Evolutionary conservation across 805 yeast genomes (phyloP).

Genomic region (Wickerhamomyces tratensis): DNA sequence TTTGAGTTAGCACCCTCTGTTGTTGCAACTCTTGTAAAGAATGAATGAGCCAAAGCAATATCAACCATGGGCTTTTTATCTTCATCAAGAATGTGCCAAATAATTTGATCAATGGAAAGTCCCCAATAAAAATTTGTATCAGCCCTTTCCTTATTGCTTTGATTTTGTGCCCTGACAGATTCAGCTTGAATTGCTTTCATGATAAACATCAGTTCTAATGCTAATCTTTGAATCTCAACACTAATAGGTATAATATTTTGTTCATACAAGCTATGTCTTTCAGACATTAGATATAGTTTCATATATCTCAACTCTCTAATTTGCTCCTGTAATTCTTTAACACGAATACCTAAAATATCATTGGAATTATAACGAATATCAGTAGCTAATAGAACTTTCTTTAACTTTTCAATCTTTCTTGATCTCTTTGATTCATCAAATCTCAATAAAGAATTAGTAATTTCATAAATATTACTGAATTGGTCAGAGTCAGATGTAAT

Average conservation of each 20-base stretch:
- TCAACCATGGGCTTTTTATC: constrained; percentile 39
- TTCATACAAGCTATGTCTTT: constrained; percentile 21
- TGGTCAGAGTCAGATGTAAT: constrained; percentile 48
- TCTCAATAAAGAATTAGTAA: constrained; percentile 33
- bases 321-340: constrained; percentile 37
- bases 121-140: constrained; percentile 32
- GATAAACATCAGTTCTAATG: constrained; percentile 30
- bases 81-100: constrained; percentile 48
- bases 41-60: constrained; percentile 39
- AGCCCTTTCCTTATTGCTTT: constrained; percentile 10
- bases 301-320: constrained; percentile 31
- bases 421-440: constrained; percentile 24
- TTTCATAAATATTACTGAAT: constrained; percentile 41
- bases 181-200: constrained; percentile 31
- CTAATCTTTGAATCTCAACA: constrained; percentile 22
- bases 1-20: constrained; percentile 46
- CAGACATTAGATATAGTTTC: constrained; percentile 29
- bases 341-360: constrained; percentile 29
- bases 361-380: constrained; percentile 31
- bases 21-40: constrained; percentile 37
- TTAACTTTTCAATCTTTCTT: constrained; percentile 34
- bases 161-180: constrained; percentile 18
- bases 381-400: constrained; percentile 43
- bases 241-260: constrained; percentile 28
- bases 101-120: constrained; percentile 42